A percentile compares a stretch with the other conserved stretches of the same genome.
These are phyloP conservation scores for Psilocybe sp. DNA, from an alignment of 768 basidiomycete genomes.

Conservation along the genomic window DNA sequence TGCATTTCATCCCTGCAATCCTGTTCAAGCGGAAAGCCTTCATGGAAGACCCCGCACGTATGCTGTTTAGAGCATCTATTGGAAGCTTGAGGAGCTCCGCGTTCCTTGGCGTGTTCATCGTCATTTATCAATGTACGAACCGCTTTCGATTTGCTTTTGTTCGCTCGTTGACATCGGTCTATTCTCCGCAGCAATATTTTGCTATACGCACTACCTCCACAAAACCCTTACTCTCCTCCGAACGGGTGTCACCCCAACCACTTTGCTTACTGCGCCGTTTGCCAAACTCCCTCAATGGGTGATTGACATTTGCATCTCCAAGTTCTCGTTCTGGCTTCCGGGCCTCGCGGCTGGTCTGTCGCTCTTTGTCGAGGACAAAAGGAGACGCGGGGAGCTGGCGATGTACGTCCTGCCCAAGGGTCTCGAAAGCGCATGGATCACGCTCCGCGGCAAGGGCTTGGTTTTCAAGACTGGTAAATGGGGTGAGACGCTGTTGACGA, in stretches of 20 bases:
- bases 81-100: constrained; percentile 84
- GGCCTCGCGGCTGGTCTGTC: constrained; percentile 76
- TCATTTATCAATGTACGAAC: constrained; percentile 73
- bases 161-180: neutral
- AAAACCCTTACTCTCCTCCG: constrained; percentile 37
- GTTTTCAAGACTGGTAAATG: constrained; percentile 69
- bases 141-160: neutral
- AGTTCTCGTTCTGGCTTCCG: constrained; percentile 68
- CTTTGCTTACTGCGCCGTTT: constrained; percentile 28
- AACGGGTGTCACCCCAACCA: constrained; percentile 14
- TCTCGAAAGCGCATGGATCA: constrained; percentile 87
- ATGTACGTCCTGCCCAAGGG: constrained; percentile 91
- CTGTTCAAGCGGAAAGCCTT: constrained; percentile 77
- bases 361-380: constrained; percentile 83
- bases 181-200: constrained; percentile 49
- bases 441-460: constrained; percentile 70
- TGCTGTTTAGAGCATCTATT: constrained; percentile 60
- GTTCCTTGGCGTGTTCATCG: constrained; percentile 82
- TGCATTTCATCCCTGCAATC: constrained; percentile 86
- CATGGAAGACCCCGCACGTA: constrained; percentile 57
- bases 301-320: constrained; percentile 59
- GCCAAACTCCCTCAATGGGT: constrained; percentile 41
- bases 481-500: constrained; percentile 63
- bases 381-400: constrained; percentile 86
- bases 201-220: constrained; percentile 63